phyloP scores from a whole-genome alignment of 176 grass and related monocot genomes.

The Cocos nucifera region DNA sequence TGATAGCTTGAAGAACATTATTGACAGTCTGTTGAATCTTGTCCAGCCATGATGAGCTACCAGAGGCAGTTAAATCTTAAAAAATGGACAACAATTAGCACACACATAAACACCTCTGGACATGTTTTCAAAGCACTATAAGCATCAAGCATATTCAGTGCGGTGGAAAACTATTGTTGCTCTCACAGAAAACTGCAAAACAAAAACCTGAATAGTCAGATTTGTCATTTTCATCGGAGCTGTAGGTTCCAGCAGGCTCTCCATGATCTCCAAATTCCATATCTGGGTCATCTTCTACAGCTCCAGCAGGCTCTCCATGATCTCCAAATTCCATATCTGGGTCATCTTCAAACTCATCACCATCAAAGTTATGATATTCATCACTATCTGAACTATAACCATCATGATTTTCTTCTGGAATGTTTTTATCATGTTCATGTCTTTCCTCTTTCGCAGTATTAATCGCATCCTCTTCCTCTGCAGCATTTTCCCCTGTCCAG shows the following conservation, averaged over 20 bases:
- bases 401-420: constrained; percentile 45
- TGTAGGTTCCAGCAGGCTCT: constrained; percentile 30
- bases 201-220: constrained; percentile 53
- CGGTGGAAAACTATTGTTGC: too few species aligned
- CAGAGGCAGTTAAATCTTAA: constrained; percentile 40
- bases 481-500: constrained; percentile 61
- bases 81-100: constrained; percentile 13
- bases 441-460: constrained; percentile 29
- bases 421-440: constrained; percentile 29
- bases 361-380: constrained; percentile 28
- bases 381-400: constrained; percentile 44
- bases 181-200: background rate
- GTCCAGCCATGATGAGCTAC: constrained; percentile 57
- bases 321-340: constrained; percentile 61
- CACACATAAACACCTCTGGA: background rate
- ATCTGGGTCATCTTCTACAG: constrained; percentile 33
- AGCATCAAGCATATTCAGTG: too few species aligned
- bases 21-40: constrained; percentile 84
- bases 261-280: constrained; percentile 55
- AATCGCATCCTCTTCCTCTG: constrained; percentile 29
- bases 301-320: constrained; percentile 27
- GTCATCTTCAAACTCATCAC: constrained; percentile 36
- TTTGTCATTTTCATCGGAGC: constrained; percentile 58
- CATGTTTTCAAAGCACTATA: too few species aligned
- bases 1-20: constrained; percentile 73